Conservation (phyloP, 306 rosid species). For the Ziziphus jujuba region DNA sequence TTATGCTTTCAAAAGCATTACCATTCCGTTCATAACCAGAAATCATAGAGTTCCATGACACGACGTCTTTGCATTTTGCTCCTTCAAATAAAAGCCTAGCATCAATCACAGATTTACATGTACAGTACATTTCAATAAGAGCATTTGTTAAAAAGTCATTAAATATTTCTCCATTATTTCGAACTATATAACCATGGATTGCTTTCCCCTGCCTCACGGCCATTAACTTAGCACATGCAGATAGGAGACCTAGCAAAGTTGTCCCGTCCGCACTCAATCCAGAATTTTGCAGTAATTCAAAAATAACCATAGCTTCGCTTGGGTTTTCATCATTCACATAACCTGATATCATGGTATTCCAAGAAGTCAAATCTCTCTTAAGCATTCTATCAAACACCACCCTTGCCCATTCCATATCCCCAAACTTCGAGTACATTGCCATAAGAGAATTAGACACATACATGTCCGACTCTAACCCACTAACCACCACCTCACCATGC, state of each 20-base stretch:
- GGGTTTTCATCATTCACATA: slow-evolving; percentile 42
- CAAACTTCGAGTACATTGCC: slow-evolving; percentile 44
- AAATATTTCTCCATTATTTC: slow-evolving; percentile 24
- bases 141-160: slow-evolving; percentile 49
- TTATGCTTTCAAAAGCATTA: slow-evolving; percentile 47
- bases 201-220: slow-evolving; percentile 47
- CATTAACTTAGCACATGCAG: slow-evolving; percentile 48
- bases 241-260: slow-evolving; percentile 43
- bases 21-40: slow-evolving; percentile 49
- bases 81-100: slow-evolving; percentile 51
- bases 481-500: slow-evolving; percentile 47
- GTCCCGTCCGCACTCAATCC: slow-evolving; percentile 51
- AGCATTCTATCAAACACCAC: slow-evolving; percentile 62
- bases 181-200: slow-evolving; percentile 45
- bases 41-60: slow-evolving; percentile 68
- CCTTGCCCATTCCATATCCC: slow-evolving; percentile 37
- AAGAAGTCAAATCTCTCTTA: slow-evolving; percentile 47
- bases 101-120: slow-evolving; percentile 30
- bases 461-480: slow-evolving; percentile 50
- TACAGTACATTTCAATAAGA: slow-evolving; percentile 58
- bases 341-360: slow-evolving; percentile 50
- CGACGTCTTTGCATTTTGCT: slow-evolving; percentile 35
- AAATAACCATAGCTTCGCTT: slow-evolving; percentile 31
- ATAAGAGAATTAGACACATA: slow-evolving; percentile 53
- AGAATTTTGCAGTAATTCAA: slow-evolving; percentile 32